These are phyloP conservation scores for Neltuma alba DNA, from an alignment of 306 rosid genomes.

Conservation along the genomic window DNA sequence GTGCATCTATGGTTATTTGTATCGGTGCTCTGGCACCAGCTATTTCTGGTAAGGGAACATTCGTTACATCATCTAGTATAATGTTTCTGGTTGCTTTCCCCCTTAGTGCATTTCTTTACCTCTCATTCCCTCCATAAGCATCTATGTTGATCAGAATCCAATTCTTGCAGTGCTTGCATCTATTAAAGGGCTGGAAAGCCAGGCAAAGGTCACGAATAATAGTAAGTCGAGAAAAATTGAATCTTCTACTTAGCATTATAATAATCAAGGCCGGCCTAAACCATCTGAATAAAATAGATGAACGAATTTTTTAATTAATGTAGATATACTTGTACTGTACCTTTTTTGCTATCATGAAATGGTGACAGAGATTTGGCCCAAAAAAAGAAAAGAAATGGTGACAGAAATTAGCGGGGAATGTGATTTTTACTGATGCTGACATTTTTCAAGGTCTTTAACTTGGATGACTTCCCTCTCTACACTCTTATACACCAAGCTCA, in stretches of 20 bases:
- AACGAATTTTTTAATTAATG: background rate
- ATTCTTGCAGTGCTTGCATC: constrained; percentile 74
- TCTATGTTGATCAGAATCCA: constrained; percentile 38
- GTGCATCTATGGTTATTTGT: constrained; percentile 82
- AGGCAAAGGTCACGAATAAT: constrained; percentile 42
- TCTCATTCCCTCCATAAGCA: constrained; percentile 22
- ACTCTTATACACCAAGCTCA: constrained; percentile 26
- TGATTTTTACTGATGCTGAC: constrained; percentile 19
- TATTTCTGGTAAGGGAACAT: constrained; percentile 58
- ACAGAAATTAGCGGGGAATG: background rate
- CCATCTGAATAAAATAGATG: constrained; percentile 10
- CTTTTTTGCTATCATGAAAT: background rate
- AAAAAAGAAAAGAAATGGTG: too few relatives aligned
- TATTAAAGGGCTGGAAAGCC: constrained; percentile 68
- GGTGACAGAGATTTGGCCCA: background rate
- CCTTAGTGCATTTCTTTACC: constrained; percentile 21
- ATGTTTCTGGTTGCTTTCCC: constrained; percentile 26
- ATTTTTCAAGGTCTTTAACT: constrained; percentile 20
- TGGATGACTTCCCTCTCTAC: constrained; percentile 15
- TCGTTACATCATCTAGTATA: constrained; percentile 20
- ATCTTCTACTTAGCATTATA: constrained; percentile 22
- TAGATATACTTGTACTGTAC: background rate
- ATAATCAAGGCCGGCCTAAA: constrained; percentile 26
- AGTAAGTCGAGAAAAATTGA: constrained; percentile 54
- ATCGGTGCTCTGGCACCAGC: constrained; percentile 77